These are phyloP conservation scores for Kodamaea ohmeri DNA, from an alignment of 1,139 yeast genomes.

Conservation along the genomic window DNA sequence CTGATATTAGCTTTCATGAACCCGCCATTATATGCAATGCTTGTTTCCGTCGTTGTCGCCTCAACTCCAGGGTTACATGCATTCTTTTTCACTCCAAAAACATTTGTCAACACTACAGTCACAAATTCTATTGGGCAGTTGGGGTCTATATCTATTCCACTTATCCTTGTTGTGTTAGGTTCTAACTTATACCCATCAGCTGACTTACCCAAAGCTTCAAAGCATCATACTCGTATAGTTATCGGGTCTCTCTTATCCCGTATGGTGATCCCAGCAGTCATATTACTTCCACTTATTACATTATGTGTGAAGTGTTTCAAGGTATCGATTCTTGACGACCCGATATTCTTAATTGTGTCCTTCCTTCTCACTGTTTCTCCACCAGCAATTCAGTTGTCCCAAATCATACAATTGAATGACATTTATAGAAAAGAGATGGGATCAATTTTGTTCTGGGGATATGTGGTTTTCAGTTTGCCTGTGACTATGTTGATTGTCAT, in stretches of 20 bases:
- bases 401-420: conserved; percentile 74
- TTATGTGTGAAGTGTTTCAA: conserved; percentile 61
- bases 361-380: conserved; percentile 76
- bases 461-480: conserved; percentile 72
- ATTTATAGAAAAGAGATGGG: conserved; percentile 82
- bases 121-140: conserved; percentile 74
- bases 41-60: conserved; percentile 78
- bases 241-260: conserved; percentile 68
- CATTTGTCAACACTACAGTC: conserved; percentile 73
- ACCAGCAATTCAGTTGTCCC: conserved; percentile 82
- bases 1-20: conserved; percentile 63
- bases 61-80: conserved; percentile 68
- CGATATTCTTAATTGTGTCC: conserved; percentile 74
- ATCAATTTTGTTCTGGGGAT: conserved; percentile 85
- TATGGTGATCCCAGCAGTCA: conserved; percentile 71
- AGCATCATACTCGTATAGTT: conserved; percentile 57
- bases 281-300: conserved; percentile 68
- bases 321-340: conserved; percentile 76
- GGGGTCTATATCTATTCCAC: conserved; percentile 80
- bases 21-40: conserved; percentile 94
- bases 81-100: conserved; percentile 54
- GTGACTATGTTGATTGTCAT: conserved; percentile 75
- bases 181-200: conserved; percentile 68
- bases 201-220: conserved; percentile 64
- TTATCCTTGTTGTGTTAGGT: conserved; percentile 70